These are phyloP conservation scores for Ascosphaera aggregata DNA, from an alignment of 2,329 filamentous ascomycete species.

Conservation along the genomic window DNA sequence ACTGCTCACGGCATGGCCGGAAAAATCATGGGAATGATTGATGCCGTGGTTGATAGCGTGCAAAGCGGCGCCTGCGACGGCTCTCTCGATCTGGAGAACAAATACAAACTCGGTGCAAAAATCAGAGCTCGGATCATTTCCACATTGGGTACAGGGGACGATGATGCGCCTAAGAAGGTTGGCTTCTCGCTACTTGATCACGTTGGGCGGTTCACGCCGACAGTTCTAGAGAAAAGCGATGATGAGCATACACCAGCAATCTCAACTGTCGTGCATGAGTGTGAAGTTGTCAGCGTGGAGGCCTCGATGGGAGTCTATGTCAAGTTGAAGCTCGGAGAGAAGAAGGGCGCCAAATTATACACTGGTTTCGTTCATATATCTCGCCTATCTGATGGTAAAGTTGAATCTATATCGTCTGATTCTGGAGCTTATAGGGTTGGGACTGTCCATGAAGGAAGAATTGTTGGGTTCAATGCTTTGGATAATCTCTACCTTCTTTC, in stretches of 20 bases:
- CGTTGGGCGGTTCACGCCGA: constrained; percentile 36
- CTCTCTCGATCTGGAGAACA: constrained; percentile 41
- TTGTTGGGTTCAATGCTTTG: constrained; percentile 68
- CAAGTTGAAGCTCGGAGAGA: constrained; percentile 43
- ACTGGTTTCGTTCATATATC: constrained; percentile 92
- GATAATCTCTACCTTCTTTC: constrained; percentile 75
- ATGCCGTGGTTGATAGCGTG: constrained; percentile 73
- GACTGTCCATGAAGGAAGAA: constrained; percentile 54
- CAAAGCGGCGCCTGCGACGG: constrained; percentile 60
- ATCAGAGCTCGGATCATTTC: constrained; percentile 71
- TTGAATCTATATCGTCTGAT: constrained; percentile 56
- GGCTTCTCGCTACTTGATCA: constrained; percentile 80
- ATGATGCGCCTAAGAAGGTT: constrained; percentile 40
- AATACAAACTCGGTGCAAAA: constrained; percentile 65
- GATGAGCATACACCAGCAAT: constrained; percentile 22
- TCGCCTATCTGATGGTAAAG: constrained; percentile 66
- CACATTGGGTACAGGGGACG: constrained; percentile 54
- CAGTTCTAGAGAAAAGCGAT: constrained; percentile 10
- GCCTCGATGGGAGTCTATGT: constrained; percentile 61
- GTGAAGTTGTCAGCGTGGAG: constrained; percentile 60
- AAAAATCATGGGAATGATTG: constrained; percentile 77
- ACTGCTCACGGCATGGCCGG: constrained; percentile 54
- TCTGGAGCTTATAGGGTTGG: constrained; percentile 58
- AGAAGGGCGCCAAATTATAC: constrained; percentile 25
- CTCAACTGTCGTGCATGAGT: constrained; percentile 54